Conservation (phyloP, 2,329 filamentous ascomycete species). For the Cercospora sojina region DNA sequence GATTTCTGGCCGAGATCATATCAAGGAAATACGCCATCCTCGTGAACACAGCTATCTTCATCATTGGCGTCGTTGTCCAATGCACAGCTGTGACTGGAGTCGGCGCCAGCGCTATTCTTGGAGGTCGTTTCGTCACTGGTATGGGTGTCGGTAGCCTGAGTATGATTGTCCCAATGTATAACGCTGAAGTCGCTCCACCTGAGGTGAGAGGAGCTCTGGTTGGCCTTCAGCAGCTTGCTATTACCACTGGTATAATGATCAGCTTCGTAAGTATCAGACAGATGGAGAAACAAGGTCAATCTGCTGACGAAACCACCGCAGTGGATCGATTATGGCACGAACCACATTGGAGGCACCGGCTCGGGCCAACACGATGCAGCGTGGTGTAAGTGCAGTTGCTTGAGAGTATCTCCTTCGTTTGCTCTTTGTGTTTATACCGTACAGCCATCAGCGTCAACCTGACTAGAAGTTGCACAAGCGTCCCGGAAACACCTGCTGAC, state of each 20-base stretch:
- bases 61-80: conserved; percentile 69
- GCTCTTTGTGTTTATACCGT: not conserved
- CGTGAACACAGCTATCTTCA: conserved; percentile 65
- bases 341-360: conserved; percentile 57
- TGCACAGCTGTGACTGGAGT: conserved; percentile 56
- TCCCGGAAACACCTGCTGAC: not conserved
- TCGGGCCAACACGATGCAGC: conserved; percentile 62
- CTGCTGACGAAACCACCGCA: not conserved
- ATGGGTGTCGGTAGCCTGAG: conserved; percentile 68
- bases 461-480: not conserved
- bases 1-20: conserved; percentile 65
- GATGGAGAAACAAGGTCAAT: not conserved
- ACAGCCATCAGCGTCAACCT: not conserved
- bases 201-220: conserved; percentile 67
- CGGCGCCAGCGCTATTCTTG: conserved; percentile 63
- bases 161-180: conserved; percentile 56
- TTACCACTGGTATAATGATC: conserved; percentile 57
- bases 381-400: conserved; percentile 50
- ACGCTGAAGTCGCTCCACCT: conserved; percentile 54
- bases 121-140: conserved; percentile 66
- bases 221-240: conserved; percentile 63
- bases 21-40: conserved; percentile 68
- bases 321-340: conserved; percentile 29
- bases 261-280: conserved; percentile 42
- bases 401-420: not conserved